Percentiles rank a stretch among this genome's conserved stretches.
Conservation (phyloP, 2,329 filamentous ascomycete genomes). For the Eutypella sp. region DNA sequence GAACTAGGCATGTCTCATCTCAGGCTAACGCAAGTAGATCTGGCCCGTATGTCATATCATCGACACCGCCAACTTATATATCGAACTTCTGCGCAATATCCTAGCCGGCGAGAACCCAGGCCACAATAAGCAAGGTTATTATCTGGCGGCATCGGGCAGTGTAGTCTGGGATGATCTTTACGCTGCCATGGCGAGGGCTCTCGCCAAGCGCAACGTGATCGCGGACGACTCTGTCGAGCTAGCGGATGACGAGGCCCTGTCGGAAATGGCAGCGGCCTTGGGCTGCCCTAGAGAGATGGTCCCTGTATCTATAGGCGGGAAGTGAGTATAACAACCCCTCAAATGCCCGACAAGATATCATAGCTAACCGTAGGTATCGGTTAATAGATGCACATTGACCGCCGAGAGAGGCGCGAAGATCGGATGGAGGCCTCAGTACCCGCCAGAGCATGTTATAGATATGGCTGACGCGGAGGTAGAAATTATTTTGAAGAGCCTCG, state of each 20-base stretch:
- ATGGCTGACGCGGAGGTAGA: constrained; percentile 41
- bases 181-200: constrained; percentile 34
- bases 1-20: not conserved
- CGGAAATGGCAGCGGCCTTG: constrained; percentile 37
- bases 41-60: constrained; percentile 50
- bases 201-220: constrained; percentile 36
- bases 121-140: constrained; percentile 42
- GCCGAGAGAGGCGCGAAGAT: constrained; percentile 34
- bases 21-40: constrained; percentile 22
- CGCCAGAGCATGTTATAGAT: constrained; percentile 41
- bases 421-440: constrained; percentile 41
- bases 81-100: constrained; percentile 40
- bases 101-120: constrained; percentile 31
- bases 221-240: constrained; percentile 29
- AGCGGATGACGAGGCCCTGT: constrained; percentile 31
- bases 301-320: constrained; percentile 35
- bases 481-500: constrained; percentile 29
- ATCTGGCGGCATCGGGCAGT: constrained; percentile 43
- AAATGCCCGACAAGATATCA: not conserved
- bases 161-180: constrained; percentile 49
- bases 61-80: constrained; percentile 42
- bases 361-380: not conserved
- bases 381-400: constrained; percentile 36
- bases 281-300: constrained; percentile 31
- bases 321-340: constrained; percentile 32